A percentile compares a stretch with the other conserved stretches of the same genome.
These are phyloP conservation scores for Nissolia schottii DNA, from an alignment of 306 rosid genomes.

Conservation along the genomic window DNA sequence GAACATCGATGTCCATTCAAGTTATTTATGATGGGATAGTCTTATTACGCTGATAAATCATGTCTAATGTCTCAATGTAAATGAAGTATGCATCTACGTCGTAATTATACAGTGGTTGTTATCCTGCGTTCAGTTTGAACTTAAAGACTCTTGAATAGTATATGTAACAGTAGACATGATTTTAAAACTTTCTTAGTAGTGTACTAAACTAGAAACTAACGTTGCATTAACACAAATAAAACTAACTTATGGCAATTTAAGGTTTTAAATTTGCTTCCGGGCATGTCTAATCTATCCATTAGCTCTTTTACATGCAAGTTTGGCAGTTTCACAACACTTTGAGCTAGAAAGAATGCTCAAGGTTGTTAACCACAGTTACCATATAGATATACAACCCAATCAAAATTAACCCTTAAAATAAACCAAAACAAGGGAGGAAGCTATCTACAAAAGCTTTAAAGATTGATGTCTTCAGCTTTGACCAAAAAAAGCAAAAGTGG, in stretches of 20 bases:
- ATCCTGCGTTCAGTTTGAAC: not conserved
- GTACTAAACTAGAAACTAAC: not conserved
- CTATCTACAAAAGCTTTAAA: constrained; percentile 11
- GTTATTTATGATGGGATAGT: not conserved
- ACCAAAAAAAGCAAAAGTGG: not conserved
- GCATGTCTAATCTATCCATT: not conserved
- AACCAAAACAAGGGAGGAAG: not conserved
- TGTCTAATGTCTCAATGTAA: not conserved
- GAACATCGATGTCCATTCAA: not conserved
- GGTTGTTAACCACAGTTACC: not conserved
- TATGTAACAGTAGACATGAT: not conserved
- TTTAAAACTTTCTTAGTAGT: not conserved
- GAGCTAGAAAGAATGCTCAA: not conserved
- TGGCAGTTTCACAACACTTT: not conserved
- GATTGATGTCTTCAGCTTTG: not conserved
- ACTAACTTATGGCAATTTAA: not conserved
- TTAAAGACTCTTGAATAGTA: not conserved
- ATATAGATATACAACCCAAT: constrained; percentile 3
- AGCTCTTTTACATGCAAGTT: not conserved
- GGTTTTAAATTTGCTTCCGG: not conserved
- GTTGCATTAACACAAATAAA: not conserved
- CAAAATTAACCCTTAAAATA: not conserved
- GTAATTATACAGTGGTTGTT: not conserved
- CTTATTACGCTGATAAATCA: not conserved
- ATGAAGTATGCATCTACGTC: not conserved